These are phyloP conservation scores for Chlorella sp. DNA, from an alignment of 139 green algal genomes.

Conservation along the genomic window DNA sequence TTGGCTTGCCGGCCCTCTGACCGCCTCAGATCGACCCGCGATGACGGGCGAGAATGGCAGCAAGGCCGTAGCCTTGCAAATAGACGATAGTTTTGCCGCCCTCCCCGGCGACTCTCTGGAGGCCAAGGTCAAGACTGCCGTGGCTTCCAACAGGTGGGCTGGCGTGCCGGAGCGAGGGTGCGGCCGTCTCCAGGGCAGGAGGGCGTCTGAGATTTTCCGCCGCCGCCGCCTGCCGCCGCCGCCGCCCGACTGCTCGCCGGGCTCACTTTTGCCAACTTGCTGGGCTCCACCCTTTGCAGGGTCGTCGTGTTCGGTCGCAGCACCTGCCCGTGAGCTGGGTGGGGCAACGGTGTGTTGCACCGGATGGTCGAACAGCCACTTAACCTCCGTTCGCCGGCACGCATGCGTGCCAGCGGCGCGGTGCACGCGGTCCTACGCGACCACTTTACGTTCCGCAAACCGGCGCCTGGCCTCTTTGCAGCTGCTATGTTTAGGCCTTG, in stretches of 20 bases:
- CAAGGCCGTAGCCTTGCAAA: not conserved
- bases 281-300: not conserved
- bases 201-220: too few relatives aligned
- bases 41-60: not conserved
- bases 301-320: conserved; percentile 43
- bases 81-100: conserved; percentile 18
- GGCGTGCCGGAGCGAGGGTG: not conserved
- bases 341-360: too few relatives aligned
- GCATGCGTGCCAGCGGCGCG: not conserved
- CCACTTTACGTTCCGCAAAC: too few relatives aligned
- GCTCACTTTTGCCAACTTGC: too few relatives aligned
- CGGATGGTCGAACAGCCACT: too few relatives aligned
- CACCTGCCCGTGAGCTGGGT: conserved; percentile 39
- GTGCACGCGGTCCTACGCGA: too few relatives aligned
- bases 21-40: not conserved
- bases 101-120: conserved; percentile 12
- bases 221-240: not conserved
- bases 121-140: conserved; percentile 29
- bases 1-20: not conserved
- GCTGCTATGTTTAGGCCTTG: not conserved
- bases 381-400: not conserved
- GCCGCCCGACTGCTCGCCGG: not conserved
- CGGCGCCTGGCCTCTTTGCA: too few relatives aligned
- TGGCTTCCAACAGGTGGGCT: conserved; percentile 14
- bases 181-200: too few relatives aligned